Evolutionary conservation across 1,139 yeast genomes (phyloP).

Genomic region (Hansenula sp.): DNA sequence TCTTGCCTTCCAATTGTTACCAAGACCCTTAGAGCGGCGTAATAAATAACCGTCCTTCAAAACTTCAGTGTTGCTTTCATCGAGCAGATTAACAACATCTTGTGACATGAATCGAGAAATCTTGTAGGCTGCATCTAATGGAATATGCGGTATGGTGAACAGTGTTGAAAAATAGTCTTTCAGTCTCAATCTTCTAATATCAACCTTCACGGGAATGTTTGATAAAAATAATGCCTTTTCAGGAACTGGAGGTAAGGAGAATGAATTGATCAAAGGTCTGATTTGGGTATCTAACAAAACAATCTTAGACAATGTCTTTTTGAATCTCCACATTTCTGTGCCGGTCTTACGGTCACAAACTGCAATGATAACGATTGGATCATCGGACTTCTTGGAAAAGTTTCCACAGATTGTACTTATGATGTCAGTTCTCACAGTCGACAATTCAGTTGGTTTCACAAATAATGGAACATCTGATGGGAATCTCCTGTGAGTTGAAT

Average conservation of each 20-base stretch:
- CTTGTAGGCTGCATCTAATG: conserved; percentile 46
- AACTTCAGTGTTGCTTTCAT: conserved; percentile 53
- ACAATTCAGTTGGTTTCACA: conserved; percentile 64
- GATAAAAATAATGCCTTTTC: conserved; percentile 55
- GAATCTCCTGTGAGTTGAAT: conserved; percentile 3
- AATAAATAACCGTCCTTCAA: conserved; percentile 67
- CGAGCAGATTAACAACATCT: conserved; percentile 64
- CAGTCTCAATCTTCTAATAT: conserved; percentile 49
- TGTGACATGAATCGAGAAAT: conserved; percentile 67
- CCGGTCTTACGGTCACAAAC: conserved; percentile 54
- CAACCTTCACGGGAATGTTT: conserved; percentile 64
- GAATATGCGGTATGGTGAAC: conserved; percentile 58
- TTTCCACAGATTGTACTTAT: conserved; percentile 51
- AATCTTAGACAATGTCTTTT: conserved; percentile 57
- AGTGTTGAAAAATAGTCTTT: conserved; percentile 60
- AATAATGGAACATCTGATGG: conserved; percentile 41
- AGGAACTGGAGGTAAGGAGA: conserved; percentile 62
- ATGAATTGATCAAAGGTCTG: conserved; percentile 46
- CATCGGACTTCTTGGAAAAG: conserved; percentile 41
- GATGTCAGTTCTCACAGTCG: conserved; percentile 56
- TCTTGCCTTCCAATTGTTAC: conserved; percentile 63
- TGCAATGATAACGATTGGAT: conserved; percentile 57
- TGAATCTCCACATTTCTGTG: conserved; percentile 70
- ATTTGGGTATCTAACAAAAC: conserved; percentile 52
- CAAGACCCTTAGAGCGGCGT: conserved; percentile 56